Conservation (phyloP, 441 rosid genomes). For the Pelargonium fulgidum region DNA sequence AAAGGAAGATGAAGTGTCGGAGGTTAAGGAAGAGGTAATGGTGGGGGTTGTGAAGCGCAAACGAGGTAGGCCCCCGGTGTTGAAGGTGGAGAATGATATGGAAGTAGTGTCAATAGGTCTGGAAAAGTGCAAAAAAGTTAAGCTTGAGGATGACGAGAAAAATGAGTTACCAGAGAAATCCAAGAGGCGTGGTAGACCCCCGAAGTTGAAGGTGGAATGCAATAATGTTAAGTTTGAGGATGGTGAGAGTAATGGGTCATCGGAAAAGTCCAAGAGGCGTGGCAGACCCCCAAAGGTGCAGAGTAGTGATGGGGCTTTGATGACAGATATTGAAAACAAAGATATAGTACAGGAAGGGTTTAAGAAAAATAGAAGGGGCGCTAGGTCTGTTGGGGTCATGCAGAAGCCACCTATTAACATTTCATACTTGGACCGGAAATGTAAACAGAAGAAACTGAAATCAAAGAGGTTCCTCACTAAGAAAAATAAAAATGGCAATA, state of each 20-base stretch:
- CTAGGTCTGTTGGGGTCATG: slow-evolving; percentile 9
- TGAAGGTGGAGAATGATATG: not conserved
- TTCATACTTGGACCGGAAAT: slow-evolving; percentile 19
- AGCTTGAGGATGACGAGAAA: too few species aligned
- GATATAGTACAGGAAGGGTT: not conserved
- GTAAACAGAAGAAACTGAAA: slow-evolving; percentile 16
- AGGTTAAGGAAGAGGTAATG: slow-evolving; percentile 6
- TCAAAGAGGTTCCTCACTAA: slow-evolving; percentile 9
- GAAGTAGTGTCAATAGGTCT: not conserved
- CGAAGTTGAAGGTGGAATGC: slow-evolving; percentile 1
- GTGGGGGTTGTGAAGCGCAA: slow-evolving; percentile 5
- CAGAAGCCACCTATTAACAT: slow-evolving; percentile 12
- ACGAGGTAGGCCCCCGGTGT: slow-evolving; percentile 8
- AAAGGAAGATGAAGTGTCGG: too few species aligned
- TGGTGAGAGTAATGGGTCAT: not conserved
- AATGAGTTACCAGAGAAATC: not conserved
- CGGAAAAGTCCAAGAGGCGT: slow-evolving; percentile 11
- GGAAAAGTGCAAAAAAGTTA: not conserved
- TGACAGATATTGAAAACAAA: not conserved
- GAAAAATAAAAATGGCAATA: not conserved
- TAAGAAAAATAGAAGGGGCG: slow-evolving; percentile 17
- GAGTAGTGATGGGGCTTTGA: slow-evolving; percentile 6
- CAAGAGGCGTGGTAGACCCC: slow-evolving; percentile 30
- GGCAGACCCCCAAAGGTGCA: slow-evolving; percentile 30
- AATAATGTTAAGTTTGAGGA: not conserved